Evolutionary conservation across 2,329 filamentous ascomycete species (phyloP), one percentile per base, ranked within the genome.

Genomic region (Endoconidiophora laricicola): DNA sequence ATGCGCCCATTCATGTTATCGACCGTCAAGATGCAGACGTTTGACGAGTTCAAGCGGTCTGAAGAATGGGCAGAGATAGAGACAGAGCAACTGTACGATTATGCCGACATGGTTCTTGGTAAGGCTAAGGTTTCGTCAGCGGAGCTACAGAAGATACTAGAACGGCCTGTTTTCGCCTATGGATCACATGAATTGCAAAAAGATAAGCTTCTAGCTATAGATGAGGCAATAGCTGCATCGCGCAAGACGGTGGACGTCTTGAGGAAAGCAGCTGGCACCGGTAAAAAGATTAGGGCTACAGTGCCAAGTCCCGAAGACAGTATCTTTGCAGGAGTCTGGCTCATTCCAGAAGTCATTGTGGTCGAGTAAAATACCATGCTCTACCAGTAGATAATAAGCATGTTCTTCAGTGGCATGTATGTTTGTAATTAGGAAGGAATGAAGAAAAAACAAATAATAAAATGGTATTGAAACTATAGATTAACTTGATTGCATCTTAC

Each of bases 1-100:
- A 91, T 94, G 85, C 84, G 83, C 58, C 85, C 86, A 0, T 94
- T 93, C 59, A 43, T 23, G n/a, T 23, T 53, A n/a, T 40, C 36
- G 36, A 48, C 52, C 10, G 37, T 46, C 6, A 23, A 24, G 22
- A 44, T 40, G 16, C 47, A 44, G 1, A 37, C 74, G 0, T 82
- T 76, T 54, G 74, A 77, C 5, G 74, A 79, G 12, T 86, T 83
- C 54, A 57, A 62, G 6, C 56, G 57, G 4, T 66, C 68, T n/a
- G 64, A 65, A 4, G 56, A 55, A 18, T 69, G 72, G 57, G 58
- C 64, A 0, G 65, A 67, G 14, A 60, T 60, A 4, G 56, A 65
- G 12, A 33, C 26, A 9, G 2, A 63, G 66, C 1, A 44, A 55
- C 44, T 53, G 20, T n/a, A 50, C 23, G 22, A 43, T 18, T 14